Conservation (phyloP, 164 flowering plant genomes). For the Piper longum region DNA sequence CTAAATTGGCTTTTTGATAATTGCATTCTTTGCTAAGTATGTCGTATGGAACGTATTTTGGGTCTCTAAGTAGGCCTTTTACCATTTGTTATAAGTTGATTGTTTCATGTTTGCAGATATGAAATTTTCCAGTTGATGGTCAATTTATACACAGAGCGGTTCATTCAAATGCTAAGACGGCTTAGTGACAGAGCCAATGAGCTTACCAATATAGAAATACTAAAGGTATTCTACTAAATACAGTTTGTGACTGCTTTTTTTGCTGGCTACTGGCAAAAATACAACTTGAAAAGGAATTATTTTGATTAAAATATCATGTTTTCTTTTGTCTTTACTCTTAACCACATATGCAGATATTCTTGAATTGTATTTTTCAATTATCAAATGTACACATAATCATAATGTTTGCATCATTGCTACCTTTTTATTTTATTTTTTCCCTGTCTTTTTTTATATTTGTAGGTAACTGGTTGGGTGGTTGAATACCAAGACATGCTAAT, state of each 20-base stretch:
- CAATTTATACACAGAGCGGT: constrained; percentile 93
- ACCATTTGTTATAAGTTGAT: neutral
- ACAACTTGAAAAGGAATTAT: no score
- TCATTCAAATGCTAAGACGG: constrained; percentile 90
- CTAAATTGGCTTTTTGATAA: no score
- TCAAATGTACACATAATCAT: no score
- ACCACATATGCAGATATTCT: no score
- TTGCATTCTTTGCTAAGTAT: no score
- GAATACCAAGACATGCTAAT: constrained; percentile 91
- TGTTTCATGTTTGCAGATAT: constrained; percentile 38
- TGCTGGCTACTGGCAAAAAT: no score
- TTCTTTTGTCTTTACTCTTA: no score
- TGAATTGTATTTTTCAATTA: no score
- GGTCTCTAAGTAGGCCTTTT: neutral
- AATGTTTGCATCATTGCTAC: no score
- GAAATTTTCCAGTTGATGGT: constrained; percentile 99
- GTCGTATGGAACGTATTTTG: no score
- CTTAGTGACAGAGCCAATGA: constrained; percentile 89
- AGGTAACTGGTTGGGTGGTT: constrained; percentile 99
- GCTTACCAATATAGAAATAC: constrained; percentile 76
- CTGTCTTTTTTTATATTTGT: neutral
- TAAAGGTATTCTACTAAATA: constrained; percentile 44
- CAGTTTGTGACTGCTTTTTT: no score
- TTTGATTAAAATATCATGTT: no score
- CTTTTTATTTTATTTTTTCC: neutral